These are phyloP conservation scores for Stereum hirsutum DNA, from an alignment of 1,284 basidiomycete species.

Conservation along the genomic window DNA sequence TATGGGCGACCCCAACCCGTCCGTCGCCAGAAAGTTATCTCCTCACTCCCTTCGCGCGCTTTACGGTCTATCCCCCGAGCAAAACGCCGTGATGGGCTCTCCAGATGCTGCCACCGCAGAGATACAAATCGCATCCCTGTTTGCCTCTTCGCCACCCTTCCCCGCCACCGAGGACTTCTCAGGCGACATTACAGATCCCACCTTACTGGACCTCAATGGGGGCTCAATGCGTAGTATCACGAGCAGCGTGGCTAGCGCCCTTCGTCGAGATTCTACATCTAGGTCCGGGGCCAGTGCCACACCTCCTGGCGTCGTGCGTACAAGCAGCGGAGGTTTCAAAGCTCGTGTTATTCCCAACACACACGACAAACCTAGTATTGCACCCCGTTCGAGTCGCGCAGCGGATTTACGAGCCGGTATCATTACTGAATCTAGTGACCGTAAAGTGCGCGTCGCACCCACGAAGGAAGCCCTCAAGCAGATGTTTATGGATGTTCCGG, in stretches of 20 bases:
- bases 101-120: conserved; percentile 56
- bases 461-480: conserved; percentile 50
- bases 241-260: conserved; percentile 35
- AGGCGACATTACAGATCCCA: too few species aligned
- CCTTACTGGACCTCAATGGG: conserved; percentile 22
- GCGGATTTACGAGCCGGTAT: conserved; percentile 66
- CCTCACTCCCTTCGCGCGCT: conserved; percentile 61
- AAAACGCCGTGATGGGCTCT: conserved; percentile 67
- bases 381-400: conserved; percentile 70
- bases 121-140: conserved; percentile 65
- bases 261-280: conserved; percentile 31
- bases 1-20: conserved; percentile 58
- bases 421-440: conserved; percentile 21
- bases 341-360: conserved; percentile 67
- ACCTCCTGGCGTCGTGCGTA: conserved; percentile 18
- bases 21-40: conserved; percentile 38
- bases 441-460: conserved; percentile 32
- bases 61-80: conserved; percentile 42
- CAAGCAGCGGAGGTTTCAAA: conserved; percentile 35
- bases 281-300: conserved; percentile 7
- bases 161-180: conserved; percentile 50
- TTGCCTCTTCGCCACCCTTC: conserved; percentile 72
- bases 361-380: conserved; percentile 51
- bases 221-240: conserved; percentile 36
- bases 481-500: conserved; percentile 68